These are phyloP conservation scores for Hericium erinaceus DNA, from an alignment of 768 basidiomycete genomes.

Conservation along the genomic window DNA sequence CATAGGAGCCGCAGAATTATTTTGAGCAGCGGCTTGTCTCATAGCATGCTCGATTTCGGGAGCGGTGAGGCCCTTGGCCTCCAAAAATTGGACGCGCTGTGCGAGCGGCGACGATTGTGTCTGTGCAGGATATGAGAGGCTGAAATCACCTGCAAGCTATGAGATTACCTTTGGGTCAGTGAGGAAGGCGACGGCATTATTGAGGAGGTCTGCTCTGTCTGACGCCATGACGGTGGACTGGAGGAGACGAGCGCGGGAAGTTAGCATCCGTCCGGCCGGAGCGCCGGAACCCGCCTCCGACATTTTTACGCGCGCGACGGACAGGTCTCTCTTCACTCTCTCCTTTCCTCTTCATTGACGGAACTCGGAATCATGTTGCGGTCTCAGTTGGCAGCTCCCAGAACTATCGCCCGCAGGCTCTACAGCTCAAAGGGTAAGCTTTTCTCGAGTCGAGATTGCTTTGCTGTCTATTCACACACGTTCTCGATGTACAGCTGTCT, in stretches of 20 bases:
- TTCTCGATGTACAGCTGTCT: constrained; percentile 2
- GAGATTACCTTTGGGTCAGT: constrained; percentile 66
- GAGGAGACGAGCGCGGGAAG: no score
- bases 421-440: constrained; percentile 4
- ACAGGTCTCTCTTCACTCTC: background rate
- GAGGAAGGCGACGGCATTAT: constrained; percentile 78
- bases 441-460: background rate
- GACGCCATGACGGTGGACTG: constrained; percentile 28
- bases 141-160: background rate
- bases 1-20: constrained; percentile 11
- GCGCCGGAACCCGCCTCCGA: no score
- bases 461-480: background rate
- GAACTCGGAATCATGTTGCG: constrained; percentile 7
- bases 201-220: constrained; percentile 66
- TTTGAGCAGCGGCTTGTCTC: constrained; percentile 41
- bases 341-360: background rate
- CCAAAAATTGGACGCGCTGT: constrained; percentile 88
- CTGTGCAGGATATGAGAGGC: constrained; percentile 27
- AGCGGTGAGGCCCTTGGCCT: constrained; percentile 81
- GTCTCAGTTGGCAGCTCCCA: constrained; percentile 4
- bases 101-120: constrained; percentile 69
- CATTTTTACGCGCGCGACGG: no score
- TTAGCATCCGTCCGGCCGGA: no score
- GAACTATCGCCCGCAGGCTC: constrained; percentile 9
- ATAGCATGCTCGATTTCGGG: constrained; percentile 83